Percentiles rank a stretch among this genome's conserved stretches.
These are phyloP conservation scores for Bolboschoenus planiculmis DNA, from an alignment of 176 grass and related monocot species.

Conservation along the genomic window DNA sequence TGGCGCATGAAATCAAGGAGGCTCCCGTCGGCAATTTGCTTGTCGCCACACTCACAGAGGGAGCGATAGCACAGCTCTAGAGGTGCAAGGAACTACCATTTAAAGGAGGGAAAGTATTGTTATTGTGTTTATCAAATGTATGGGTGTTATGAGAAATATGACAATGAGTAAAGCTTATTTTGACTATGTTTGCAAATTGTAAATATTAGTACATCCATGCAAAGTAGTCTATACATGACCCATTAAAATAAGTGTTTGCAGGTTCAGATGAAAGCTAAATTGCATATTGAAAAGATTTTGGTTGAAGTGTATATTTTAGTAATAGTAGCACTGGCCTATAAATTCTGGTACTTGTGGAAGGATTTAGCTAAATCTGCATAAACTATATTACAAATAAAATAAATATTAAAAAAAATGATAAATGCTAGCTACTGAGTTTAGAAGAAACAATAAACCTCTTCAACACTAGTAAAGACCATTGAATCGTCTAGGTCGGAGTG, in stretches of 20 bases:
- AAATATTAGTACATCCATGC: background rate
- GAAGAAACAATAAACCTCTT: conserved; percentile 44
- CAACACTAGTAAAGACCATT: conserved; percentile 59
- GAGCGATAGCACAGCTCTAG: conserved; percentile 95
- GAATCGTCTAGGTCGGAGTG: conserved; percentile 47
- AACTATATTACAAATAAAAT: background rate
- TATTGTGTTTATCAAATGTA: background rate
- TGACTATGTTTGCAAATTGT: background rate
- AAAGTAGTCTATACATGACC: background rate
- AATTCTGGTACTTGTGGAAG: background rate
- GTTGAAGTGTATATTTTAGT: background rate
- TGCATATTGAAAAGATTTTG: background rate
- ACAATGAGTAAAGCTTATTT: background rate
- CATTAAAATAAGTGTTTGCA: background rate
- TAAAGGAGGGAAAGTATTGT: background rate
- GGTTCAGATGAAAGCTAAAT: background rate
- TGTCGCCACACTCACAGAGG: conserved; percentile 87
- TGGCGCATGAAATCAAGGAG: conserved; percentile 98
- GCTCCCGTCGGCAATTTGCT: conserved; percentile 82
- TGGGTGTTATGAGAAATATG: background rate
- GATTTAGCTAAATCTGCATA: background rate
- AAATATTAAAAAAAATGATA: background rate
- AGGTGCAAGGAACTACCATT: conserved; percentile 76
- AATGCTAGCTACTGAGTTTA: background rate
- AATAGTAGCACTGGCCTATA: background rate